These are phyloP conservation scores for Cymbidium sinense DNA, from an alignment of 106 monocot species.

Conservation along the genomic window DNA sequence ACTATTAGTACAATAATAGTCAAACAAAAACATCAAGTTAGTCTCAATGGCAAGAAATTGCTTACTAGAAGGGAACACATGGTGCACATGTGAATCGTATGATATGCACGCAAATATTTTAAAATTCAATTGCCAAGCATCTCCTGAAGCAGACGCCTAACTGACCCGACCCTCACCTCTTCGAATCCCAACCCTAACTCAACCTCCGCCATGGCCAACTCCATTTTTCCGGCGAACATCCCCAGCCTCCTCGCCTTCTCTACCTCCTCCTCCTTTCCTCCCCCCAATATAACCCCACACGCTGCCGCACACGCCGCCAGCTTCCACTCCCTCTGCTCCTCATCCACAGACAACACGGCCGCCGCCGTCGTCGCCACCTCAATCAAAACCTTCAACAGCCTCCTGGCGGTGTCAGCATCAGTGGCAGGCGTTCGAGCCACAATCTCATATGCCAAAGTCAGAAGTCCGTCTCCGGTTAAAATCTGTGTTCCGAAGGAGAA, in stretches of 20 bases:
- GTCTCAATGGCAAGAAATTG: no score
- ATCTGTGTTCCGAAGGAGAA: not conserved
- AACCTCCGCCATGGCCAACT: not conserved
- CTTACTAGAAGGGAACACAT: no score
- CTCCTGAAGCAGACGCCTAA: not conserved
- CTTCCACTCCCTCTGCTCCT: not conserved
- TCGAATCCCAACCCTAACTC: not conserved
- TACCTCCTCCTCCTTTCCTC: constrained; percentile 13
- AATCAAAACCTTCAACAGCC: not conserved
- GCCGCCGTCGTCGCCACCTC: constrained; percentile 7
- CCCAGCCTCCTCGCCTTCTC: constrained; percentile 15
- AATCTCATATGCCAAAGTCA: not conserved
- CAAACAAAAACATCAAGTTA: no score
- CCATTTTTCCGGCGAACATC: not conserved
- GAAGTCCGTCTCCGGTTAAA: not conserved
- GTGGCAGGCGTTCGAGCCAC: not conserved
- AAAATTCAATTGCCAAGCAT: no score
- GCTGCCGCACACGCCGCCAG: not conserved
- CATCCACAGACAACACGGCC: not conserved
- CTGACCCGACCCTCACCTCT: not conserved
- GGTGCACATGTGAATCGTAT: no score
- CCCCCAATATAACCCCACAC: constrained; percentile 10
- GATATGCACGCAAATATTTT: no score
- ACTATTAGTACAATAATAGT: no score
- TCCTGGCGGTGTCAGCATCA: not conserved